Conservation (phyloP, 208 protist genomes). For the Angomonas desouzai region DNA sequence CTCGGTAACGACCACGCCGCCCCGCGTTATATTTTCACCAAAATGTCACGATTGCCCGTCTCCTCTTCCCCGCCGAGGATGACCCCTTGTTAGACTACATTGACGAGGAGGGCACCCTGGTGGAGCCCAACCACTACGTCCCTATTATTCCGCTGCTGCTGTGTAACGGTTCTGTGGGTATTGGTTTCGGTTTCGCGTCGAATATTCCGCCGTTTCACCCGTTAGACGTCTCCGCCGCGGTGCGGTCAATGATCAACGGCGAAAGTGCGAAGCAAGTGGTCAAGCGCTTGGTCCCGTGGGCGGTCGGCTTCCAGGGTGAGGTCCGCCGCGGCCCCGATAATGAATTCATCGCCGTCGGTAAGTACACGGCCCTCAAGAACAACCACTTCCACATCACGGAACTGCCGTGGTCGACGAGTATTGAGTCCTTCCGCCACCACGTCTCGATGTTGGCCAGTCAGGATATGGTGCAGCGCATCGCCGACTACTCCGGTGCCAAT, state of each 20-base stretch:
- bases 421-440: slow-evolving; percentile 73
- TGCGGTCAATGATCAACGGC: slow-evolving; percentile 85
- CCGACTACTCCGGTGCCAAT: slow-evolving; percentile 87
- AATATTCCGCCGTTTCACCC: slow-evolving; percentile 95
- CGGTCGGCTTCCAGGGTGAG: slow-evolving; percentile 93
- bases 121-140: slow-evolving; percentile 99
- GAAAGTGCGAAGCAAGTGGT: slow-evolving; percentile 73
- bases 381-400: slow-evolving; percentile 75
- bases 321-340: slow-evolving; percentile 61
- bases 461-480: slow-evolving; percentile 84
- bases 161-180: slow-evolving; percentile 99
- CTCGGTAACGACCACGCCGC: slow-evolving; percentile 98
- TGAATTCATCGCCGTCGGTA: slow-evolving; percentile 75
- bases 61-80: slow-evolving; percentile 97
- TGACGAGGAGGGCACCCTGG: slow-evolving; percentile 96
- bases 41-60: slow-evolving; percentile 91
- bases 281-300: slow-evolving; percentile 93
- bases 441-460: slow-evolving; percentile 57
- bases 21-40: slow-evolving; percentile 95
- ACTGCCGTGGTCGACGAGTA: slow-evolving; percentile 69
- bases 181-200: slow-evolving; percentile 98
- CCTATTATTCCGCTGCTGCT: slow-evolving; percentile 99
- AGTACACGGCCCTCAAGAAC: slow-evolving; percentile 58
- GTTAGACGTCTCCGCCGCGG: slow-evolving; percentile 90
- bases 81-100: slow-evolving; percentile 96